phyloP scores from a whole-genome alignment of 306 rosid species.

The Mucuna pruriens region DNA sequence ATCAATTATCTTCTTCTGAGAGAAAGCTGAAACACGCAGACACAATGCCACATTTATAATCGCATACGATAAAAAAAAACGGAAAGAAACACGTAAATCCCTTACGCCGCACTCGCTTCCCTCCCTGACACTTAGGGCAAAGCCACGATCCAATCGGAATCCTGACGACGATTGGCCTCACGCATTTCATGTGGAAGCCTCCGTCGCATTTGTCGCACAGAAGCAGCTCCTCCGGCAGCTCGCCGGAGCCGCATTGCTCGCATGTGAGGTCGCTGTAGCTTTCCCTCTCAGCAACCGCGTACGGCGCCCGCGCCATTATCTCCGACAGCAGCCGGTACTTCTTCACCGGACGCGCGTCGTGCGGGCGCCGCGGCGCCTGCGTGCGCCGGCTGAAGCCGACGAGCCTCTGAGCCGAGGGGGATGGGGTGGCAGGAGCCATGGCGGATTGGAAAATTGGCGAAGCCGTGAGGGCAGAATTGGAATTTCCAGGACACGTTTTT shows the following conservation, averaged over 20 bases:
- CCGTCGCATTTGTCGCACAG: slow-evolving; percentile 82
- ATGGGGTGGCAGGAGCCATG: slow-evolving; percentile 69
- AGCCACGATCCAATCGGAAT: slow-evolving; percentile 90
- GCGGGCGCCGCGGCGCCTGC: slow-evolving; percentile 43
- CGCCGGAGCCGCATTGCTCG: slow-evolving; percentile 76
- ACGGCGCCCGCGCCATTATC: slow-evolving; percentile 58
- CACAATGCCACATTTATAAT: slow-evolving; percentile 42
- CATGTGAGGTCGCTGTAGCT: slow-evolving; percentile 59
- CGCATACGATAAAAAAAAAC: slow-evolving; percentile 1
- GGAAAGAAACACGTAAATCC: background rate
- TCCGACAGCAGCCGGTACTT: slow-evolving; percentile 59
- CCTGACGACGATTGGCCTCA: slow-evolving; percentile 75
- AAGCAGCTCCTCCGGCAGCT: slow-evolving; percentile 67
- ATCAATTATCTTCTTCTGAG: slow-evolving; percentile 75
- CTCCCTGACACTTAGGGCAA: slow-evolving; percentile 71
- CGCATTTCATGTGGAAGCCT: slow-evolving; percentile 87
- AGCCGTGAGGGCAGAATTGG: slow-evolving; percentile 41
- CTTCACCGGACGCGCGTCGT: slow-evolving; percentile 40
- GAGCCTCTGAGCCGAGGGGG: slow-evolving; percentile 53
- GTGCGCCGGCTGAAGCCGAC: slow-evolving; percentile 60
- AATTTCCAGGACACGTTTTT: slow-evolving; percentile 18
- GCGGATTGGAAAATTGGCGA: slow-evolving; percentile 23
- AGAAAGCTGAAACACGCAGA: slow-evolving; percentile 53
- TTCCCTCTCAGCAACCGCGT: slow-evolving; percentile 51
- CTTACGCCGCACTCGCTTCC: slow-evolving; percentile 63